Evolutionary conservation across 495 filamentous ascomycete species (phyloP).

Genomic region (Achaetomiella virescens): DNA sequence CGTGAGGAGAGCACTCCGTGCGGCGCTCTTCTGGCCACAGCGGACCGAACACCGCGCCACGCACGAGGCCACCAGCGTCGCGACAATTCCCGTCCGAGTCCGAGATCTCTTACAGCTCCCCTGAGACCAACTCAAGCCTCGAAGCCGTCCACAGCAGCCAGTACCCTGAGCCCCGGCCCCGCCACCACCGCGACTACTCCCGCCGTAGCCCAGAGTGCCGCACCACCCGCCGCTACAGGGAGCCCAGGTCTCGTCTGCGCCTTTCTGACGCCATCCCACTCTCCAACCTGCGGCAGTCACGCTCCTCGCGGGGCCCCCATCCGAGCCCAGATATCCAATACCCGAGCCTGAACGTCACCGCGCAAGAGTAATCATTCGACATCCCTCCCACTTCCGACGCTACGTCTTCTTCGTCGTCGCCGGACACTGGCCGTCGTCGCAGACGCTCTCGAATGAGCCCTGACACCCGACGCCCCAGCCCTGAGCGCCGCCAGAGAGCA

Average conservation of each 20-base stretch:
- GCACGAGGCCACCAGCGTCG: not conserved
- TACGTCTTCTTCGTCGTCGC: too few relatives aligned
- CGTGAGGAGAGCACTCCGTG: not conserved
- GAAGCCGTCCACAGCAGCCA: not conserved
- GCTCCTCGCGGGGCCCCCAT: not conserved
- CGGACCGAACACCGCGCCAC: too few relatives aligned
- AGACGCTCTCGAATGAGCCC: too few relatives aligned
- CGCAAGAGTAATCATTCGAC: too few relatives aligned
- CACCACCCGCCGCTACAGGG: not conserved
- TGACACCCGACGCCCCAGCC: not conserved
- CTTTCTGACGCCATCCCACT: not conserved
- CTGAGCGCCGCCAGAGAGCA: not conserved
- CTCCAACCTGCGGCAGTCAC: not conserved
- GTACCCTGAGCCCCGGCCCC: too few relatives aligned
- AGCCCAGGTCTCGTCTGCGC: not conserved
- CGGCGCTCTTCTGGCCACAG: not conserved
- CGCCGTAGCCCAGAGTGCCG: not conserved
- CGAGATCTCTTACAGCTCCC: not conserved
- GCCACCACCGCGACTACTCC: not conserved
- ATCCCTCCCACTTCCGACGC: too few relatives aligned
- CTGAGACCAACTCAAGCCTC: not conserved
- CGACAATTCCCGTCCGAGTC: not conserved
- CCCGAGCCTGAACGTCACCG: too few relatives aligned
- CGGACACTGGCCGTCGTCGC: too few relatives aligned
- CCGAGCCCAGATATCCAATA: slow-evolving; percentile 2